Evolutionary conservation across 2,329 filamentous ascomycete genomes (phyloP).

Genomic region (Alternaria arborescens): DNA sequence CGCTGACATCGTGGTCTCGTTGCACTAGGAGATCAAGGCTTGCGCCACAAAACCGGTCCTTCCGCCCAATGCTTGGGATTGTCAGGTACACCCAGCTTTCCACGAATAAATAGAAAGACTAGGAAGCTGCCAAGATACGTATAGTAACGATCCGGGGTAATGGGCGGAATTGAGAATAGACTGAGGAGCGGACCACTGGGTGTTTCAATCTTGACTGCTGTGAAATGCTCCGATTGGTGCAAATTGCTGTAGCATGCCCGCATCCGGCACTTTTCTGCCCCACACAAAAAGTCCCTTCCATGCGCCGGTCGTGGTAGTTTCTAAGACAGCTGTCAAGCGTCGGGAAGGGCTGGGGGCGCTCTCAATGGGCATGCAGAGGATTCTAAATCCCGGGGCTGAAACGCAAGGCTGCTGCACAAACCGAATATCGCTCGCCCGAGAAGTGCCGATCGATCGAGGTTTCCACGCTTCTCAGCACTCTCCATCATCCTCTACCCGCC

Average conservation of each 20-base stretch:
- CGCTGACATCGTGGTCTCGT: not conserved
- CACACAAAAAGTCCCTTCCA: not conserved
- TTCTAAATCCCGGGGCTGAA: not conserved
- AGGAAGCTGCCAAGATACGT: not conserved
- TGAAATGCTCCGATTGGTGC: conserved; percentile 22
- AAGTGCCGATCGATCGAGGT: not conserved
- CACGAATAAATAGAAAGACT: not conserved
- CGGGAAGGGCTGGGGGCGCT: not conserved
- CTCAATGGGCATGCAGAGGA: not conserved
- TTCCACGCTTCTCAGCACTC: not conserved
- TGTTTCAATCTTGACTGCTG: not conserved
- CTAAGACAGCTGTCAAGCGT: not conserved
- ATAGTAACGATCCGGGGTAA: not conserved
- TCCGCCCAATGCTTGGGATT: not conserved
- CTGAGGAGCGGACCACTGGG: not conserved
- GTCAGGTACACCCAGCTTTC: not conserved
- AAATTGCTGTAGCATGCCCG: conserved; percentile 4
- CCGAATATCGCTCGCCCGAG: too few species aligned
- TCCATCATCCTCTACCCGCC: not conserved
- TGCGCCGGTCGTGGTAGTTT: not conserved
- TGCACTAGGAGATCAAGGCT: not conserved
- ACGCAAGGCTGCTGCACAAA: not conserved
- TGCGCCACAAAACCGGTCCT: not conserved
- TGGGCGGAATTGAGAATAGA: not conserved
- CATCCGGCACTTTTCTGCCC: conserved; percentile 11